Percentiles rank a stretch among this genome's conserved stretches.
These are phyloP conservation scores for Cryptococcus sp. DNA, from an alignment of 1,284 basidiomycete species.

Conservation along the genomic window DNA sequence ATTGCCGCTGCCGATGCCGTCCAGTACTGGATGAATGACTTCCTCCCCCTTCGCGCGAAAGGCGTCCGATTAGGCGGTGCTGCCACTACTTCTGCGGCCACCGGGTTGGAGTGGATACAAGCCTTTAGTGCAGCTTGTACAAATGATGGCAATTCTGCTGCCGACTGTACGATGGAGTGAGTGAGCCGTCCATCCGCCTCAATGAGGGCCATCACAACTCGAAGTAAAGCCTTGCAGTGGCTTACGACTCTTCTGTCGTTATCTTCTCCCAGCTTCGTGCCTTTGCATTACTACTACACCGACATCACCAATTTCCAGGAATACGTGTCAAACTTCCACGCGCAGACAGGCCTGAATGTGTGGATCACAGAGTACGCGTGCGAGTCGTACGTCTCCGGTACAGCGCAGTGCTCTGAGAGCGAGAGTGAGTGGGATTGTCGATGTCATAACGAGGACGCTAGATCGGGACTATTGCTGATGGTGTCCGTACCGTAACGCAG, in stretches of 20 bases:
- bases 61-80: constrained; percentile 68
- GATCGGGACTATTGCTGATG: background rate
- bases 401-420: constrained; percentile 62
- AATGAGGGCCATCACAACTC: background rate
- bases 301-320: constrained; percentile 39
- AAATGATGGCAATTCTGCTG: constrained; percentile 20
- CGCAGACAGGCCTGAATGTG: constrained; percentile 34
- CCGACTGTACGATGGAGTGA: constrained; percentile 42
- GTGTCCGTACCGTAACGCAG: constrained; percentile 10
- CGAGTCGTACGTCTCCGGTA: constrained; percentile 65
- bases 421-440: constrained; percentile 28
- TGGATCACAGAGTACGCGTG: constrained; percentile 54
- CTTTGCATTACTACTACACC: constrained; percentile 52
- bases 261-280: constrained; percentile 35
- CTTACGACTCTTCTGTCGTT: background rate
- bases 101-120: constrained; percentile 65
- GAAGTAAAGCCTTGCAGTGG: background rate
- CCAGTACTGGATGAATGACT: constrained; percentile 64
- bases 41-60: constrained; percentile 61
- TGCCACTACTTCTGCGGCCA: constrained; percentile 65
- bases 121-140: constrained; percentile 62
- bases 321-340: constrained; percentile 50
- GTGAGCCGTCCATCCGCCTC: constrained; percentile 1
- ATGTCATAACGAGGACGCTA: background rate
- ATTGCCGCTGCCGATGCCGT: constrained; percentile 60